A percentile compares a stretch with the other conserved stretches of the same genome.
Conservation (phyloP, 306 rosid species). For the Quercus glauca region DNA sequence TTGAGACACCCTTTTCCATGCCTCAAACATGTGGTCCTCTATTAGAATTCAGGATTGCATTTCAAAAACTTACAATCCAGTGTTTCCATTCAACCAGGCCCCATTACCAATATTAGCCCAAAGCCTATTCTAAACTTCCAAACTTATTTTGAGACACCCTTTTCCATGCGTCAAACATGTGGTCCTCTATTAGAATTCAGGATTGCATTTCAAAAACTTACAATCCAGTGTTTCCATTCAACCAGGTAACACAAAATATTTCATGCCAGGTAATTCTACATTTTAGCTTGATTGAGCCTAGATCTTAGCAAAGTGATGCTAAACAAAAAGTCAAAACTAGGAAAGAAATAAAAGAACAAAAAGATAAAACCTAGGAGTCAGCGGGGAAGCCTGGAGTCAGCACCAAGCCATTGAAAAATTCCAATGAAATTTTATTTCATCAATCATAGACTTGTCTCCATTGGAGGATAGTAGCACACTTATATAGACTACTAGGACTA, state of each 20-base stretch:
- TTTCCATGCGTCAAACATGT: not conserved
- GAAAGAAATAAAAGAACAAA: too few species aligned
- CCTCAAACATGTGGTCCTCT: not conserved
- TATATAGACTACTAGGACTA: too few species aligned
- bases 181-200: not conserved
- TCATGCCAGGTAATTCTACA: not conserved
- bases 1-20: not conserved
- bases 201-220: not conserved
- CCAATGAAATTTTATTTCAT: too few species aligned
- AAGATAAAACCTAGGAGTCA: too few species aligned
- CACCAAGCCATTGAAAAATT: too few species aligned
- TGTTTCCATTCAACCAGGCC: not conserved
- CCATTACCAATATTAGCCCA: not conserved
- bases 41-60: not conserved
- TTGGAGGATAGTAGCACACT: too few species aligned
- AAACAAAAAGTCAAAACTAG: too few species aligned
- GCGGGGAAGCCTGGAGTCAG: too few species aligned
- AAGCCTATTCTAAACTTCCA: not conserved
- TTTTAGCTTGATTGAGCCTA: constrained; percentile 8
- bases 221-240: not conserved
- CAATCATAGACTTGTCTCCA: too few species aligned
- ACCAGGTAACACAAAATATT: not conserved
- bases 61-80: not conserved
- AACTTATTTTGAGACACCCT: not conserved
- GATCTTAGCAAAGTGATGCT: too few species aligned